phyloP scores from a whole-genome alignment of 768 basidiomycete species.

The Suillus variegatus region DNA sequence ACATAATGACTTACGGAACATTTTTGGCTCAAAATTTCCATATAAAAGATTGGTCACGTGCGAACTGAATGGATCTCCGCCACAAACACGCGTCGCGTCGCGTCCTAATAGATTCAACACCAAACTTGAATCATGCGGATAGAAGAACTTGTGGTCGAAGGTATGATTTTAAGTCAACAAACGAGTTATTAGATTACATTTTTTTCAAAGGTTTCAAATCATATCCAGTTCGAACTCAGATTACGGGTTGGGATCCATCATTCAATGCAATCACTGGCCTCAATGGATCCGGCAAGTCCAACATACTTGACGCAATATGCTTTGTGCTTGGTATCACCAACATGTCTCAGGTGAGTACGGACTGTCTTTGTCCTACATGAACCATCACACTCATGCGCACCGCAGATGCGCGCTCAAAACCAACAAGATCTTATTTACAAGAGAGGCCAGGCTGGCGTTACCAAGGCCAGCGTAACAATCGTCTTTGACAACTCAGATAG shows the following conservation, averaged over 20 bases:
- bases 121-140: slow-evolving; percentile 70
- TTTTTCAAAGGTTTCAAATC: slow-evolving; percentile 84
- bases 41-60: slow-evolving; percentile 19
- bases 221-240: slow-evolving; percentile 93
- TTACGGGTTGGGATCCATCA: slow-evolving; percentile 95
- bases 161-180: slow-evolving; percentile 35
- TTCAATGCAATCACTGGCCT: slow-evolving; percentile 99
- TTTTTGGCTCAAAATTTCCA: neutral
- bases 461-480: slow-evolving; percentile 96
- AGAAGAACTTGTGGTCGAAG: slow-evolving; percentile 94
- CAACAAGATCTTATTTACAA: slow-evolving; percentile 99
- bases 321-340: slow-evolving; percentile 98
- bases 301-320: slow-evolving; percentile 98
- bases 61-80: slow-evolving; percentile 23
- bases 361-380: neutral
- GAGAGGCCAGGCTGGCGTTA: slow-evolving; percentile 95
- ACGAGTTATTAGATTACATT: neutral
- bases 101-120: slow-evolving; percentile 12
- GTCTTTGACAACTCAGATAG: slow-evolving; percentile 98
- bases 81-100: slow-evolving; percentile 35
- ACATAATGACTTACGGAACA: neutral
- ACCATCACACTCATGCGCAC: neutral
- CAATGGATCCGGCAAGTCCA: slow-evolving; percentile 97
- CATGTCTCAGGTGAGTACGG: slow-evolving; percentile 73
- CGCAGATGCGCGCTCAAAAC: slow-evolving; percentile 90